Percentiles rank a stretch among this genome's conserved stretches.
Conservation (phyloP, 352 stramenopile species). For the Globisporangium canariense region DNA sequence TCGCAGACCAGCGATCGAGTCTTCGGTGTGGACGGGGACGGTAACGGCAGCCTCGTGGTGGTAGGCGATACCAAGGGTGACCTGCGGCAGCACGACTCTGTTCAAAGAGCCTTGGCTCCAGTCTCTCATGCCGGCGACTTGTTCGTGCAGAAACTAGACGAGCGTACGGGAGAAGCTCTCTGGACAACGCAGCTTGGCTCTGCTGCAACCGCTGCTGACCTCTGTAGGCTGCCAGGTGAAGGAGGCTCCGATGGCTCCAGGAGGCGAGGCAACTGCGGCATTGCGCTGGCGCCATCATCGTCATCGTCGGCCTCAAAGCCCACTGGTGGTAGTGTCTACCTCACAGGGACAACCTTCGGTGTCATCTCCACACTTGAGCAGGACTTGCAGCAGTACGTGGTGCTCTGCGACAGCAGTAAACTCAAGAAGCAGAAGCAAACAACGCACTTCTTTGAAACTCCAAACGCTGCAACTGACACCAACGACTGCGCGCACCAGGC, state of each 20-base stretch:
- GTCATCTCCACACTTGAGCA: constrained; percentile 18
- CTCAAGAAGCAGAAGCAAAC: constrained; percentile 8
- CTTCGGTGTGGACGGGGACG: constrained; percentile 21
- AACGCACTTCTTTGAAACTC: constrained; percentile 6
- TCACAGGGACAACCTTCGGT: constrained; percentile 21
- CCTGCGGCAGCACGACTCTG: not conserved
- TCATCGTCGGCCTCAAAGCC: not conserved
- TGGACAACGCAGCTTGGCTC: constrained; percentile 21
- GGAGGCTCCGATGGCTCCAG: too few species aligned
- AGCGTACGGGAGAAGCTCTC: constrained; percentile 10
- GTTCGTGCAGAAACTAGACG: constrained; percentile 22
- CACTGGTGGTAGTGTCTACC: constrained; percentile 5
- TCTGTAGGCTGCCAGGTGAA: constrained; percentile 1
- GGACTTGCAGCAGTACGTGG: constrained; percentile 17
- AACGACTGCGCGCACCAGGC: constrained; percentile 10
- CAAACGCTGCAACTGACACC: not conserved
- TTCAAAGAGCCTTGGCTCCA: not conserved
- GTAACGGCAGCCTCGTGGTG: constrained; percentile 11
- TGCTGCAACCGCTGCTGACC: not conserved
- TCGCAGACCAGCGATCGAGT: constrained; percentile 16
- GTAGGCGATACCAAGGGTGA: constrained; percentile 26
- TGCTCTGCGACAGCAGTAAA: constrained; percentile 11
- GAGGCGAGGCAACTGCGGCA: constrained; percentile 9
- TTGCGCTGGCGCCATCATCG: not conserved
- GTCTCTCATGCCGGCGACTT: constrained; percentile 16